Conservation (phyloP, 768 basidiomycete species). For the Psilocybe tampanensis region DNA sequence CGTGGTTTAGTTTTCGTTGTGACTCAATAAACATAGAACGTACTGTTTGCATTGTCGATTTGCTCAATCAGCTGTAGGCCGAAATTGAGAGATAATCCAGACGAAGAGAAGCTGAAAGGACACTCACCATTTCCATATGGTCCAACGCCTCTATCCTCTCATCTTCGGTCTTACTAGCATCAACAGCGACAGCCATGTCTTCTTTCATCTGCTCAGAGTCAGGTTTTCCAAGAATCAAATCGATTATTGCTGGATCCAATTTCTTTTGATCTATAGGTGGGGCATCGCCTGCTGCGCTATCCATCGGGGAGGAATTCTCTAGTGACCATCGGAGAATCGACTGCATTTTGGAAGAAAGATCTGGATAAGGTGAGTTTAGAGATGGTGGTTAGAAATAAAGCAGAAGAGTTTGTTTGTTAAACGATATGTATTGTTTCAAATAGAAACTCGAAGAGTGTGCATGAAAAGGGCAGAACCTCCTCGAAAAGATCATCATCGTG, state of each 20-base stretch:
- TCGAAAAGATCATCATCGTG: constrained; percentile 20
- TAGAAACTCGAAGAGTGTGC: constrained; percentile 17
- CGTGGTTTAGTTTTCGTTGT: not conserved
- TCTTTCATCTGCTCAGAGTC: constrained; percentile 88
- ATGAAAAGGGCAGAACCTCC: constrained; percentile 27
- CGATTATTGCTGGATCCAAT: constrained; percentile 83
- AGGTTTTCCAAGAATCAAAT: constrained; percentile 81
- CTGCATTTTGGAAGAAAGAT: constrained; percentile 49
- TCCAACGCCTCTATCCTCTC: constrained; percentile 74
- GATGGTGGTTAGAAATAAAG: not conserved
- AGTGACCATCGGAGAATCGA: constrained; percentile 83
- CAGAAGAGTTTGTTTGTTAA: not conserved
- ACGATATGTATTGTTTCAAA: constrained; percentile 17
- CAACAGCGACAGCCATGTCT: constrained; percentile 63
- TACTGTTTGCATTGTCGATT: constrained; percentile 91
- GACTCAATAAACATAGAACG: constrained; percentile 3
- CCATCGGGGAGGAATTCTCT: constrained; percentile 57
- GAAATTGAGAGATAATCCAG: not conserved
- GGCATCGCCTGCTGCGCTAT: constrained; percentile 28
- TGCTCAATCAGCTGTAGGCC: constrained; percentile 71
- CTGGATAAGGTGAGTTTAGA: not conserved
- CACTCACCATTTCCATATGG: constrained; percentile 81
- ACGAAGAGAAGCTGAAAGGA: not conserved
- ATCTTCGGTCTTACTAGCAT: constrained; percentile 54
- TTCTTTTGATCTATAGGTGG: constrained; percentile 44